phyloP scores from a whole-genome alignment of 1,284 basidiomycete species.

The Salmacisia buchloeana region DNA sequence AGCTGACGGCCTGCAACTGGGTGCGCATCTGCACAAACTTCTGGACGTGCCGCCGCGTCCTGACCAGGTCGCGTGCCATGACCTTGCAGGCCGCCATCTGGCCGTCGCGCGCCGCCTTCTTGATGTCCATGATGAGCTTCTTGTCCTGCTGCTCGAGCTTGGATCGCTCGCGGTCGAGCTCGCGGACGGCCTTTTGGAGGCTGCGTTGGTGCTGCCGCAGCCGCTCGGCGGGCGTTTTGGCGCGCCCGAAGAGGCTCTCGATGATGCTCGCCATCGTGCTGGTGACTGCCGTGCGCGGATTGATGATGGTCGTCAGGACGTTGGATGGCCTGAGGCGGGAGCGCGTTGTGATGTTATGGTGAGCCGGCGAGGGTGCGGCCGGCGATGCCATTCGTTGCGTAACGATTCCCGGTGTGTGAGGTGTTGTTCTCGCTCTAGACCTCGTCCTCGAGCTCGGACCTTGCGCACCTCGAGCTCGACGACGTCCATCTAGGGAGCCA shows the following conservation, averaged over 20 bases:
- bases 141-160: conserved; percentile 82
- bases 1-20: conserved; percentile 89
- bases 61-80: conserved; percentile 96
- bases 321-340: no score
- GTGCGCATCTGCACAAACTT: conserved; percentile 99
- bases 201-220: conserved; percentile 92
- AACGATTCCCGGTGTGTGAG: no score
- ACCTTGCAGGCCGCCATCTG: conserved; percentile 91
- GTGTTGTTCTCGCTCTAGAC: no score
- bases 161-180: conserved; percentile 86
- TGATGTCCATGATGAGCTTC: conserved; percentile 70
- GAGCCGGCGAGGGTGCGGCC: no score
- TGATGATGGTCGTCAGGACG: no score
- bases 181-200: conserved; percentile 90
- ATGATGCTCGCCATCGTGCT: conserved; percentile 15
- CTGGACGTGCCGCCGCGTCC: conserved; percentile 88
- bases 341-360: no score
- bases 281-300: not conserved
- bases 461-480: no score
- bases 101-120: conserved; percentile 88
- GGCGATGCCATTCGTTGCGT: no score
- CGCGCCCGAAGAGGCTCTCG: conserved; percentile 67
- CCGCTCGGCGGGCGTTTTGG: conserved; percentile 90
- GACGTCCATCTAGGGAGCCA: no score
- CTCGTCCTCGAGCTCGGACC: no score